These are phyloP conservation scores for Penicillium sp. DNA, from an alignment of 2,329 filamentous ascomycete species.

Conservation along the genomic window DNA sequence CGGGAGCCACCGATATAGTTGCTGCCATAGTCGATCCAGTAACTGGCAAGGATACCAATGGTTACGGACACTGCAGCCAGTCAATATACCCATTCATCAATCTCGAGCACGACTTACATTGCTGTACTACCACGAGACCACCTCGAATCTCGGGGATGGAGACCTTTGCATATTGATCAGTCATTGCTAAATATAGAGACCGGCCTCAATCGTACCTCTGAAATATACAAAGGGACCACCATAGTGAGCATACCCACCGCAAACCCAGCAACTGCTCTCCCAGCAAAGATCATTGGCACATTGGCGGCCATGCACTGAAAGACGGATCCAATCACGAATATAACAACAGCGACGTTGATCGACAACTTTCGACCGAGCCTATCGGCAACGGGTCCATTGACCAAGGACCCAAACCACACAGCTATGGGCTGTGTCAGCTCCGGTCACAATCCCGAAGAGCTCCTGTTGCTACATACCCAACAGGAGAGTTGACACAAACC, in stretches of 20 bases:
- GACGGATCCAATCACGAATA: slow-evolving; percentile 62
- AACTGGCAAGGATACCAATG: slow-evolving; percentile 43
- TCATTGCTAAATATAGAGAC: too few relatives aligned
- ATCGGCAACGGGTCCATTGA: slow-evolving; percentile 47
- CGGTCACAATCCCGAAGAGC: not conserved
- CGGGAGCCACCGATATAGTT: slow-evolving; percentile 51
- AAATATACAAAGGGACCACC: slow-evolving; percentile 56
- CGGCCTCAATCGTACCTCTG: slow-evolving; percentile 42
- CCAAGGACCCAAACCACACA: slow-evolving; percentile 56
- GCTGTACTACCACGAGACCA: slow-evolving; percentile 44
- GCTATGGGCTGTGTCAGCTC: slow-evolving; percentile 31
- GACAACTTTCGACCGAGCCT: slow-evolving; percentile 64
- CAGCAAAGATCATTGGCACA: slow-evolving; percentile 49
- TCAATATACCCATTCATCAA: not conserved
- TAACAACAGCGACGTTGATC: slow-evolving; percentile 63
- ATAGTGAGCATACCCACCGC: slow-evolving; percentile 50
- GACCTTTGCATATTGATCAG: too few relatives aligned
- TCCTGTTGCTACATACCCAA: slow-evolving; percentile 37
- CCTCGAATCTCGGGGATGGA: slow-evolving; percentile 45
- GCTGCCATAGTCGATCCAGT: slow-evolving; percentile 51
- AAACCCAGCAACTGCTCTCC: slow-evolving; percentile 53
- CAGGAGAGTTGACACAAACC: slow-evolving; percentile 58
- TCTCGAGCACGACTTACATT: slow-evolving; percentile 33
- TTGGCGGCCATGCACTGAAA: slow-evolving; percentile 55
- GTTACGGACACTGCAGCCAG: slow-evolving; percentile 51